A percentile compares a stretch with the other conserved stretches of the same genome.
Conservation (phyloP, 345 rosid species). For the Bruguiera gymnorhiza region DNA sequence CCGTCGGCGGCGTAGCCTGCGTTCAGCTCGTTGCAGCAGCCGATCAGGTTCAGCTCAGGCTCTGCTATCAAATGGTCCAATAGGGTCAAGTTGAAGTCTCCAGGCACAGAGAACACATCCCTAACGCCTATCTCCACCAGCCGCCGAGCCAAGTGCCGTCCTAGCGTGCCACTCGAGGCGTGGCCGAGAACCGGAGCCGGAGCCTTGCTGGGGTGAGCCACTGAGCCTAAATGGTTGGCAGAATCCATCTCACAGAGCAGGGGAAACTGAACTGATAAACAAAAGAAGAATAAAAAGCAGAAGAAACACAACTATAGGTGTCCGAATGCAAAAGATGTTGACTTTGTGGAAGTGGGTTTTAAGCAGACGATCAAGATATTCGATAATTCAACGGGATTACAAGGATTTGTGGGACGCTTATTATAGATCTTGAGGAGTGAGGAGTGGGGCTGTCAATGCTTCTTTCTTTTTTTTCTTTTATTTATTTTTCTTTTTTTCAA, state of each 20-base stretch:
- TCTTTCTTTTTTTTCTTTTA: no score
- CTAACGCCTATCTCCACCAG: slow-evolving; percentile 64
- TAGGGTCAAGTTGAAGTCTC: slow-evolving; percentile 64
- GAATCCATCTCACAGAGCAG: slow-evolving; percentile 29
- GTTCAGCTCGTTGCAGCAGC: slow-evolving; percentile 78
- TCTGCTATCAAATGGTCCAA: slow-evolving; percentile 61
- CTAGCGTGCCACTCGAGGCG: slow-evolving; percentile 40
- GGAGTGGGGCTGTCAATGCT: no score
- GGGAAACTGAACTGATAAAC: neutral
- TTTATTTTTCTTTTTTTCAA: no score
- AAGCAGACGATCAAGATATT: neutral
- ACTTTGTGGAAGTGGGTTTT: neutral
- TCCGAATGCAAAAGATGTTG: neutral
- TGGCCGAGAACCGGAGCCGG: slow-evolving; percentile 17
- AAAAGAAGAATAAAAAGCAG: neutral
- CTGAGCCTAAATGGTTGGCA: slow-evolving; percentile 36
- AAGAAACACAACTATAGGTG: neutral
- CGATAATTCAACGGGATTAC: neutral
- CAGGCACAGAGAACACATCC: slow-evolving; percentile 73
- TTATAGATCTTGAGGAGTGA: slow-evolving; percentile 12
- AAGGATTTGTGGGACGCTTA: neutral
- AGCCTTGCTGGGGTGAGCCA: slow-evolving; percentile 23
- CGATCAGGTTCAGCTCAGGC: slow-evolving; percentile 51
- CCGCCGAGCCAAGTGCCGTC: slow-evolving; percentile 59
- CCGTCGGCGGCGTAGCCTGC: slow-evolving; percentile 84